Conservation (phyloP, 352 stramenopile species). For the Salisapilia sapeloensis region DNA sequence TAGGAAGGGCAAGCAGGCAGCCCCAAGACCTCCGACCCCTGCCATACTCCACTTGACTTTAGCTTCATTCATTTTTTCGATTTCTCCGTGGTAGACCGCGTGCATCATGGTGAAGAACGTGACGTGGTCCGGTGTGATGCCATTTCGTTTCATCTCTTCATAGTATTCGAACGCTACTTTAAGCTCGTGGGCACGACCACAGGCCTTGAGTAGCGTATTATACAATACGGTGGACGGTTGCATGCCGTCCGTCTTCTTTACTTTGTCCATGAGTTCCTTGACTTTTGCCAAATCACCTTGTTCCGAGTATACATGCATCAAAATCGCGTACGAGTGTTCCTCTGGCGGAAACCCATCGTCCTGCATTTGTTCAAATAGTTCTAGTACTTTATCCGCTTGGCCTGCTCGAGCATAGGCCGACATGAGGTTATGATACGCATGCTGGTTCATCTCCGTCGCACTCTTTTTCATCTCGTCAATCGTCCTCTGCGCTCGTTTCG, state of each 20-base stretch:
- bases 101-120: slow-evolving; percentile 83
- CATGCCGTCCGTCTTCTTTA: slow-evolving; percentile 15
- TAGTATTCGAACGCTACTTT: slow-evolving; percentile 63
- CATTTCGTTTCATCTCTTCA: slow-evolving; percentile 67
- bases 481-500: slow-evolving; percentile 21
- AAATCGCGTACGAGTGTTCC: slow-evolving; percentile 51
- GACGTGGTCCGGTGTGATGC: slow-evolving; percentile 47
- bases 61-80: slow-evolving; percentile 38
- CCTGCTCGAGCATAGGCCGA: slow-evolving; percentile 39
- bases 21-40: slow-evolving; percentile 32
- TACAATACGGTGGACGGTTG: slow-evolving; percentile 51
- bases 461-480: slow-evolving; percentile 33
- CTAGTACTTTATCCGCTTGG: slow-evolving; percentile 23
- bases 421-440: slow-evolving; percentile 59
- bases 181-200: slow-evolving; percentile 52
- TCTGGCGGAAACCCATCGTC: slow-evolving; percentile 21
- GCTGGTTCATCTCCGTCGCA: slow-evolving; percentile 42
- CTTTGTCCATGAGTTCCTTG: slow-evolving; percentile 26
- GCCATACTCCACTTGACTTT: slow-evolving; percentile 49
- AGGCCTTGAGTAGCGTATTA: slow-evolving; percentile 63
- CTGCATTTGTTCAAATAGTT: slow-evolving; percentile 41
- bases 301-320: slow-evolving; percentile 55
- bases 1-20: slow-evolving; percentile 42
- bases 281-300: slow-evolving; percentile 36
- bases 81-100: slow-evolving; percentile 65